Evolutionary conservation across 2,329 filamentous ascomycete species (phyloP).

Genomic region (Exophiala alcalophila): DNA sequence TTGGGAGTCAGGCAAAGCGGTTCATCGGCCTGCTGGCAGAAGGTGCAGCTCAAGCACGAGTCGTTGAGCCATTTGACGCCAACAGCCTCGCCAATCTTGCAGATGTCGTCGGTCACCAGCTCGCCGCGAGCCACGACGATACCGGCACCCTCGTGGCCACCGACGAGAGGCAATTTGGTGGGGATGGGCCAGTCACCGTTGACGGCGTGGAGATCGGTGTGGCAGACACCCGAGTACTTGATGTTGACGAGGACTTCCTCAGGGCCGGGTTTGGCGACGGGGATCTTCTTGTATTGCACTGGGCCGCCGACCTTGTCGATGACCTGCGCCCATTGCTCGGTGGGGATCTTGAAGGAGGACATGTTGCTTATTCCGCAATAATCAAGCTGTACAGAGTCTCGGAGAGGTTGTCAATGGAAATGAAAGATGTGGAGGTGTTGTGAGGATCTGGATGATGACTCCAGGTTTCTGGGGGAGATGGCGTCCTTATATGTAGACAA

Average conservation of each 20-base stretch:
- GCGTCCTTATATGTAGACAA: constrained; percentile 21
- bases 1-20: constrained; percentile 72
- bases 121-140: constrained; percentile 76
- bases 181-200: constrained; percentile 85
- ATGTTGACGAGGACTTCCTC: constrained; percentile 91
- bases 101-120: constrained; percentile 70
- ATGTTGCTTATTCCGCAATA: constrained; percentile 20
- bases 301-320: constrained; percentile 75
- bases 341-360: constrained; percentile 59
- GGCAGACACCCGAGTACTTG: constrained; percentile 87
- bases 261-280: constrained; percentile 74
- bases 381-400: no score
- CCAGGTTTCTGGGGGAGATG: constrained; percentile 1
- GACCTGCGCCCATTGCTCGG: constrained; percentile 87
- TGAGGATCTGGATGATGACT: background rate
- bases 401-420: background rate
- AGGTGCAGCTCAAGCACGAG: constrained; percentile 76
- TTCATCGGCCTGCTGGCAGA: constrained; percentile 78
- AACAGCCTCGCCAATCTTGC: constrained; percentile 70
- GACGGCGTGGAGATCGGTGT: constrained; percentile 79
- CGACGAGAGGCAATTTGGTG: constrained; percentile 81
- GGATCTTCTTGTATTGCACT: constrained; percentile 59
- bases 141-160: constrained; percentile 70
- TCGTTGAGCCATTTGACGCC: constrained; percentile 94
- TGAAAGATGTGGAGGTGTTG: no score